Evolutionary conservation across 169 alveolate genomes (phyloP).

Genomic region (Plasmodium relictum): DNA sequence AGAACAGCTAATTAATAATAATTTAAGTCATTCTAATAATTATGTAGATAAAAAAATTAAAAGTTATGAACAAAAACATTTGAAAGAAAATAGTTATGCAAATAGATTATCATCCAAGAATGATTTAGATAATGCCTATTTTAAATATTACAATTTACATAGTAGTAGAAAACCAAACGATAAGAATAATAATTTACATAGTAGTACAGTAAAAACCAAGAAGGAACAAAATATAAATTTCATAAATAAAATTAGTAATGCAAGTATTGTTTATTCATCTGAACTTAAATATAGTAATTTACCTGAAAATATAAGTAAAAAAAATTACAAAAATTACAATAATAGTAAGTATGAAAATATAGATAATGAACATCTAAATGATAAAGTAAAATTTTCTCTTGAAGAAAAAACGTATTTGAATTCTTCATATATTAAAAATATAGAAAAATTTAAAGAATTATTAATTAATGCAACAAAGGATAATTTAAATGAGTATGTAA

Average conservation of each 20-base stretch:
- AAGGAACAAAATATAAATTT: slow-evolving; percentile 10
- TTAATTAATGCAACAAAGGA: slow-evolving; percentile 41
- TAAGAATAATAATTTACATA: slow-evolving; percentile 20
- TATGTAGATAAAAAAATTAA: slow-evolving; percentile 10
- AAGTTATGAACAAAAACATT: background rate
- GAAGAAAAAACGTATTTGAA: slow-evolving; percentile 20
- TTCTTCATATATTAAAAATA: slow-evolving; percentile 22
- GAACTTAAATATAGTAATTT: slow-evolving; percentile 11
- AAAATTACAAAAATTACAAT: slow-evolving; percentile 8
- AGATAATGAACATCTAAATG: slow-evolving; percentile 14
- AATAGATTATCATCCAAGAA: slow-evolving; percentile 7
- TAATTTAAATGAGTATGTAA: slow-evolving; percentile 66
- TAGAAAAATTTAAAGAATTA: slow-evolving; percentile 65
- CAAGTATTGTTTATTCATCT: slow-evolving; percentile 22
- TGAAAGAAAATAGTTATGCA: background rate
- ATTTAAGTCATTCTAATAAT: background rate
- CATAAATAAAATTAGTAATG: slow-evolving; percentile 27
- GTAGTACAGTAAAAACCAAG: background rate
- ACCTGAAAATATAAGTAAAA: slow-evolving; percentile 38
- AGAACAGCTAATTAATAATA: slow-evolving; percentile 17
- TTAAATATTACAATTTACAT: slow-evolving; percentile 6
- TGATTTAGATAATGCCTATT: slow-evolving; percentile 23
- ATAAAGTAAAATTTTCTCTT: slow-evolving; percentile 13
- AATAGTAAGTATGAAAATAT: slow-evolving; percentile 28
- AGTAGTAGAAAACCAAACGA: slow-evolving; percentile 10